These are phyloP conservation scores for Massarina eburnea DNA, from an alignment of 2,329 filamentous ascomycete species.

Conservation along the genomic window DNA sequence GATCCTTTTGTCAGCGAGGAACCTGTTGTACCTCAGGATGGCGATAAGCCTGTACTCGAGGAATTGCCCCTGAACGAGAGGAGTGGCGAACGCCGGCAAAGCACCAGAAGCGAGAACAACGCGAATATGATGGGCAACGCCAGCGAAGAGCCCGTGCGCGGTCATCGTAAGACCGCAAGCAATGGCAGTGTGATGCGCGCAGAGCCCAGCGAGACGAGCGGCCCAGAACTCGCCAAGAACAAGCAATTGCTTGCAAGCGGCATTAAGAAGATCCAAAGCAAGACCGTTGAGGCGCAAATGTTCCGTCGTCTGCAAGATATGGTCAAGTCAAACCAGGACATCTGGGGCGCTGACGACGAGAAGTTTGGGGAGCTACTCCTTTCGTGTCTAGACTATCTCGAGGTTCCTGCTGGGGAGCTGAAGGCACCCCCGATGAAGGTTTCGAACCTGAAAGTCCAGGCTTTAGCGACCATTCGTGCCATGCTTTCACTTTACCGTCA, in stretches of 20 bases:
- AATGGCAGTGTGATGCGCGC: constrained; percentile 39
- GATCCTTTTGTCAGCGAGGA: constrained; percentile 51
- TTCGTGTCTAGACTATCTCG: constrained; percentile 71
- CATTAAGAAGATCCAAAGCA: constrained; percentile 70
- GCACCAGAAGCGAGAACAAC: constrained; percentile 28
- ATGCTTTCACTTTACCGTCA: constrained; percentile 69
- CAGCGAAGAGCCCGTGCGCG: constrained; percentile 26
- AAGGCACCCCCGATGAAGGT: constrained; percentile 64
- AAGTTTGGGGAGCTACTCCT: constrained; percentile 69
- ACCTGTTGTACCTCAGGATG: constrained; percentile 26
- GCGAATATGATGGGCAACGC: constrained; percentile 30
- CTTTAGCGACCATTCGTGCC: constrained; percentile 71
- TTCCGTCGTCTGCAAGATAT: constrained; percentile 78
- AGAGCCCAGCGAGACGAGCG: constrained; percentile 33
- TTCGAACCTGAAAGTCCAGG: constrained; percentile 73
- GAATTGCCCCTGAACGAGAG: constrained; percentile 56
- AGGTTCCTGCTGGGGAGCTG: constrained; percentile 53
- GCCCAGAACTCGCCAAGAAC: constrained; percentile 47
- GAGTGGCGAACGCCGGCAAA: constrained; percentile 36
- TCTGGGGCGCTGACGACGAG: constrained; percentile 67
- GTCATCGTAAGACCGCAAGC: constrained; percentile 43
- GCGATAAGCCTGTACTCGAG: constrained; percentile 50
- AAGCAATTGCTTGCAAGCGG: constrained; percentile 70
- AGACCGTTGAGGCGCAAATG: constrained; percentile 76
- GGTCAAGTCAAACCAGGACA: constrained; percentile 64